Base-by-base conservation (phyloP, 75 land plant species). In the Pinus taeda region DNA sequence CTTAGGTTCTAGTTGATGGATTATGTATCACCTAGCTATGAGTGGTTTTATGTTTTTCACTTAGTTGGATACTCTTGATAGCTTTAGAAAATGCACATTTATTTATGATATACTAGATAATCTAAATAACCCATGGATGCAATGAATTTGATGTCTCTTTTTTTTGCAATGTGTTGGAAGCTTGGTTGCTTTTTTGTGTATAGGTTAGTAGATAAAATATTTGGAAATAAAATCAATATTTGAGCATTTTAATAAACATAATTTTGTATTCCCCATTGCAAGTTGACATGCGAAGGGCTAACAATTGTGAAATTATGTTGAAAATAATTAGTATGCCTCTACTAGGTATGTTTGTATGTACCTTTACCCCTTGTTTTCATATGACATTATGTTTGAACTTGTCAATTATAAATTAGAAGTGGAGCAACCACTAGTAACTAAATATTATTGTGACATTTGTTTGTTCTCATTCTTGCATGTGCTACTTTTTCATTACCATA, bases 261-360 rank as follows among this genome's bases (percentile, higher is more conserved):
- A 6, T 53, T 73, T 56, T 53, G 33, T 73, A 3, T 39, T 73
- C 36, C 3, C 58, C 7, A 53, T 77, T 69, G 69, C 89, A 96
- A 97, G 84, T 96, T 92, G 99, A 96, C 75, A 78, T 96, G 92
- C 86, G 97, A 22, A 85, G 99, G 81, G 97, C 99, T 45, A 87
- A 94, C 81, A 96, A 94, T 78, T 96, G 99, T 85, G 99, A 96
- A 76, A 96, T 96, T 67, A 96, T 96, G 99, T 90, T 96, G 20
- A 88, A 97, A 75, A 94, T 94, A 75, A 88, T 96, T n/a, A 96
- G 94, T 76, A 90, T 96, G 80, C 99, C 99, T 57, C 81, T 94
- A 56, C 95, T 92, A 42, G 95, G 90, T 63, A 83, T 96, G 94
- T 83, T 94, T 63, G 99, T 96, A 89, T 90, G 90, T 80, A 75